Evolutionary conservation across 345 rosid genomes (phyloP).

Genomic region (Acer yangbiense): DNA sequence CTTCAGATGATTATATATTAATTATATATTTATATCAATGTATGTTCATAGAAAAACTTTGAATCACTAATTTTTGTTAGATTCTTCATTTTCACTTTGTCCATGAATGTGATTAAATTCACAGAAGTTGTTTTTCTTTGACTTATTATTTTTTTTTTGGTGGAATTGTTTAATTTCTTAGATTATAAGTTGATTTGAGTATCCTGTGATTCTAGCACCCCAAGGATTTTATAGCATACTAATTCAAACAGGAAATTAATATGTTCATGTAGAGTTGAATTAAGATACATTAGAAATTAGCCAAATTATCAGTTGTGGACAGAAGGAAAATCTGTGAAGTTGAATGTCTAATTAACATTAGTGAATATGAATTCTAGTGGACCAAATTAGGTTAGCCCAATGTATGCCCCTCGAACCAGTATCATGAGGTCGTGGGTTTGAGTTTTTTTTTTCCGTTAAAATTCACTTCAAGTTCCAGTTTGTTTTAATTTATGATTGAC

Average conservation of each 20-base stretch:
- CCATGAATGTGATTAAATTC: not conserved
- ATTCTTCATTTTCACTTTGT: not conserved
- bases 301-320: too few species aligned
- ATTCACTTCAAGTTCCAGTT: too few species aligned
- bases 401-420: too few species aligned
- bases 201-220: not conserved
- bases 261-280: not conserved
- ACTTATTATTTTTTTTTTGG: not conserved
- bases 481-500: too few species aligned
- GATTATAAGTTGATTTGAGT: not conserved
- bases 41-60: conserved; percentile 6
- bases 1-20: not conserved
- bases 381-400: too few species aligned
- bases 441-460: too few species aligned
- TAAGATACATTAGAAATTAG: too few species aligned
- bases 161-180: not conserved
- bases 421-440: too few species aligned
- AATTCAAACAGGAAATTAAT: not conserved
- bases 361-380: not conserved
- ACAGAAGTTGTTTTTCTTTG: not conserved
- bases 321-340: not conserved
- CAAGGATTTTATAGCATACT: not conserved
- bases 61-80: conserved; percentile 8
- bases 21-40: not conserved
- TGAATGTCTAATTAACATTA: not conserved